Percentiles rank a stretch among this genome's conserved stretches.
These are phyloP conservation scores for Microascus cirrosus DNA, from an alignment of 2,329 filamentous ascomycete species.

Conservation along the genomic window DNA sequence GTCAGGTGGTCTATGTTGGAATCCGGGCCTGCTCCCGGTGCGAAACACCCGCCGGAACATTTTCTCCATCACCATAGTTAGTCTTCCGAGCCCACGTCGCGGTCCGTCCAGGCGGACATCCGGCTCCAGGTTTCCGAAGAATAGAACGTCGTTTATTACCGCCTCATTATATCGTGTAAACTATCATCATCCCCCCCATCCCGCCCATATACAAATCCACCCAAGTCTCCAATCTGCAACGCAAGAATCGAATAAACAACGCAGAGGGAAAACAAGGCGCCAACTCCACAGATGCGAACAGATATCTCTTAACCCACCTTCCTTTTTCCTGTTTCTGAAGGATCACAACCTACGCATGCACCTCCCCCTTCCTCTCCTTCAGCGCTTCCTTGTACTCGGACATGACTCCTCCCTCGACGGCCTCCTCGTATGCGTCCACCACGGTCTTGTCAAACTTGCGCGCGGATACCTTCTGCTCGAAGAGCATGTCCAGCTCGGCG, in stretches of 20 bases:
- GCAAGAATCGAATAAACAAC: background rate
- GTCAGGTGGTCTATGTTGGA: too few species aligned
- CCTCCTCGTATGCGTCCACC: constrained; percentile 44
- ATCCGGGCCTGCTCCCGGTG: too few species aligned
- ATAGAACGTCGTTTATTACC: background rate
- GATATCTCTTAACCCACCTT: too few species aligned
- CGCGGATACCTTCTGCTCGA: constrained; percentile 61
- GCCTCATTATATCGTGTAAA: background rate
- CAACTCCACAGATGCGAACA: too few species aligned
- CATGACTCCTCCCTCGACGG: constrained; percentile 35
- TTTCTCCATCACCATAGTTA: too few species aligned
- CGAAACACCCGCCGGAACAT: too few species aligned
- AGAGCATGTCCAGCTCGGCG: constrained; percentile 76
- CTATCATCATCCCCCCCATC: background rate
- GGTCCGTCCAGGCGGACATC: too few species aligned
- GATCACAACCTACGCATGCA: background rate
- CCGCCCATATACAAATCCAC: background rate
- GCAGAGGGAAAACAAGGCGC: background rate
- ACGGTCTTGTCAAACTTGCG: constrained; percentile 57
- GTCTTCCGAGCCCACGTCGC: too few species aligned
- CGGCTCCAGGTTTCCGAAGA: background rate
- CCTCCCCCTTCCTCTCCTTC: constrained; percentile 7
- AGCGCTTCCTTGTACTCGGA: constrained; percentile 31
- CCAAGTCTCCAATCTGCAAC: background rate
- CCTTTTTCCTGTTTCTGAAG: background rate